A percentile compares a stretch with the other conserved stretches of the same genome.
Evolutionary conservation across 352 stramenopile species (phyloP).

Genomic region (Phytophthora pluvialis): DNA sequence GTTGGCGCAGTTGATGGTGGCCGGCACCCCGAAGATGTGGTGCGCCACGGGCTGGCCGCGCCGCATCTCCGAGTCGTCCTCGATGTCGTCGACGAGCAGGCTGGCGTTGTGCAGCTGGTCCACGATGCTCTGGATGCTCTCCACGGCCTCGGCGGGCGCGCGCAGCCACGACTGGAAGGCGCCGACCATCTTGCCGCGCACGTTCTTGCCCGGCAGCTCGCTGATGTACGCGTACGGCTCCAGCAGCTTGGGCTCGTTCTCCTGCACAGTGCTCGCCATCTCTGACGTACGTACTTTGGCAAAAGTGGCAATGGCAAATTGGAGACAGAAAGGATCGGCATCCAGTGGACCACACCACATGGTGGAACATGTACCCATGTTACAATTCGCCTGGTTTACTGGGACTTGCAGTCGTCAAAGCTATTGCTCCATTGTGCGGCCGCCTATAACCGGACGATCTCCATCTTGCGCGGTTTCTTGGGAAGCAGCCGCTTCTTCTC

Average conservation of each 20-base stretch:
- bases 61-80: slow-evolving; percentile 97
- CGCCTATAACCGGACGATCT: slow-evolving; percentile 49
- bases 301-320: background rate
- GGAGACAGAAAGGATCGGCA: no score
- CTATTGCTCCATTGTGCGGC: no score
- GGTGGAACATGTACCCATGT: no score
- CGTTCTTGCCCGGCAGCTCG: slow-evolving; percentile 89
- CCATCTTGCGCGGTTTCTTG: slow-evolving; percentile 38
- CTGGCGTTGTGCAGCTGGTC: slow-evolving; percentile 96
- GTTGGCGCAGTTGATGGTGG: slow-evolving; percentile 98
- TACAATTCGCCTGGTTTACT: no score
- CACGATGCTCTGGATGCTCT: slow-evolving; percentile 93
- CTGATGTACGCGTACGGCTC: slow-evolving; percentile 92
- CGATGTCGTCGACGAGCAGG: slow-evolving; percentile 98
- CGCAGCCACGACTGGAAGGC: slow-evolving; percentile 88
- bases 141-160: slow-evolving; percentile 64
- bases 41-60: slow-evolving; percentile 95
- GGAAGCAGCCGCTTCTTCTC: slow-evolving; percentile 36
- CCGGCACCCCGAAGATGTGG: slow-evolving; percentile 95
- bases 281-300: slow-evolving; percentile 9
- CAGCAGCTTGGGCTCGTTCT: slow-evolving; percentile 66
- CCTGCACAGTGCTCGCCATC: slow-evolving; percentile 36
- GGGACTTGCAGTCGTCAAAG: no score
- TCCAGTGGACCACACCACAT: no score
- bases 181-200: slow-evolving; percentile 88